Conservation (phyloP, 2,329 filamentous ascomycete genomes). For the Didymella glomerata region DNA sequence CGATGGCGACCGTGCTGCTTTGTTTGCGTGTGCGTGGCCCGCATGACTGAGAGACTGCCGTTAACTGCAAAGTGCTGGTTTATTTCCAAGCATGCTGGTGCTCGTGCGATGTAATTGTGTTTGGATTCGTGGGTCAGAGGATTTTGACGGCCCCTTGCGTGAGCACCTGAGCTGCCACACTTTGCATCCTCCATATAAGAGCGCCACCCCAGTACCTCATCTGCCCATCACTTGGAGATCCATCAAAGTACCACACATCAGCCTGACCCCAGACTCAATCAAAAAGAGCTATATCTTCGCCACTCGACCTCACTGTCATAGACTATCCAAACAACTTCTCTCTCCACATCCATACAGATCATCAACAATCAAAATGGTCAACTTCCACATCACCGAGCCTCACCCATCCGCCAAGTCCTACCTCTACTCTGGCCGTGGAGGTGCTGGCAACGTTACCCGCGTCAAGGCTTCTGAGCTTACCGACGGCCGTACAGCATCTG, state of each 20-base stretch:
- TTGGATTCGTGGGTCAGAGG: constrained; percentile 41
- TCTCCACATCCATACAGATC: constrained; percentile 7
- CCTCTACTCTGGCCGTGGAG: constrained; percentile 64
- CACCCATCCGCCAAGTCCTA: constrained; percentile 66
- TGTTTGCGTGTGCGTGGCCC: constrained; percentile 36
- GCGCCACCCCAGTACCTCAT: constrained; percentile 5
- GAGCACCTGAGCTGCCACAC: constrained; percentile 18
- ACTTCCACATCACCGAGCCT: constrained; percentile 67
- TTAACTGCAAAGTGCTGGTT: constrained; percentile 54
- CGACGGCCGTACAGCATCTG: constrained; percentile 53
- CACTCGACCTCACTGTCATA: constrained; percentile 24
- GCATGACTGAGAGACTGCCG: constrained; percentile 51
- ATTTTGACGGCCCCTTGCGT: constrained; percentile 33
- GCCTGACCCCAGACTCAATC: constrained; percentile 24
- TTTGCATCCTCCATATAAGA: constrained; percentile 18
- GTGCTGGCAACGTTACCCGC: constrained; percentile 66
- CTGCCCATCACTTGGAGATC: constrained; percentile 22
- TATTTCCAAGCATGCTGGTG: constrained; percentile 29
- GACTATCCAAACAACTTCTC: constrained; percentile 22
- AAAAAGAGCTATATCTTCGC: constrained; percentile 18
- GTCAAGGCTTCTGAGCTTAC: constrained; percentile 64
- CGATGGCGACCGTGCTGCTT: constrained; percentile 26
- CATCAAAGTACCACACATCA: constrained; percentile 20
- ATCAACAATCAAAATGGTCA: constrained; percentile 46
- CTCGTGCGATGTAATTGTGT: constrained; percentile 37